These are phyloP conservation scores for Aspergillus fructus DNA, from an alignment of 2,329 filamentous ascomycete species.

Conservation along the genomic window DNA sequence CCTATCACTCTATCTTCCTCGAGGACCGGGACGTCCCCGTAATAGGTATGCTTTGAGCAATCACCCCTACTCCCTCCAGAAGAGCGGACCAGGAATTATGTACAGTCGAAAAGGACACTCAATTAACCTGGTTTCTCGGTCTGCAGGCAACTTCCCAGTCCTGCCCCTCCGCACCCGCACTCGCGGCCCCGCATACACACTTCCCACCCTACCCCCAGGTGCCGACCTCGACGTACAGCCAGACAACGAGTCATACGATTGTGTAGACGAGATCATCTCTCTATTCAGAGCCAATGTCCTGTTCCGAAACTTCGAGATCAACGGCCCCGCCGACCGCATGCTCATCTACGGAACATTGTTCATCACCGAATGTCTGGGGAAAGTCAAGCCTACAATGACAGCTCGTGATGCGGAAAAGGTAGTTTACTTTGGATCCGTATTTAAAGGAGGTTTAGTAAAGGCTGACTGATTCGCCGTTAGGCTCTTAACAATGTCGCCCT, in stretches of 20 bases:
- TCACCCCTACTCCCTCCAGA: neutral
- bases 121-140: conserved; percentile 25
- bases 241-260: conserved; percentile 91
- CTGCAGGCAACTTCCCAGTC: conserved; percentile 84
- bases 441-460: neutral
- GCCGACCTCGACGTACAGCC: conserved; percentile 63
- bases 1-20: conserved; percentile 97
- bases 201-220: conserved; percentile 64
- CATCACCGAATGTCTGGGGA: conserved; percentile 83
- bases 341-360: conserved; percentile 97
- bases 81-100: neutral
- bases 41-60: conserved; percentile 51
- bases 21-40: conserved; percentile 70
- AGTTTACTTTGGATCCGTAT: neutral
- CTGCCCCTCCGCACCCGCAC: conserved; percentile 93
- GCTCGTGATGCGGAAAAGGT: conserved; percentile 67
- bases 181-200: conserved; percentile 88
- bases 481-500: conserved; percentile 87
- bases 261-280: conserved; percentile 86
- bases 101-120: neutral
- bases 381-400: conserved; percentile 74
- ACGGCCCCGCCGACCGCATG: conserved; percentile 88
- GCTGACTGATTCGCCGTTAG: conserved; percentile 52
- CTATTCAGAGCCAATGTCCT: conserved; percentile 98
- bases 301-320: conserved; percentile 99